phyloP scores from a whole-genome alignment of 257 asterid genomes.

The Ballota nigra region DNA sequence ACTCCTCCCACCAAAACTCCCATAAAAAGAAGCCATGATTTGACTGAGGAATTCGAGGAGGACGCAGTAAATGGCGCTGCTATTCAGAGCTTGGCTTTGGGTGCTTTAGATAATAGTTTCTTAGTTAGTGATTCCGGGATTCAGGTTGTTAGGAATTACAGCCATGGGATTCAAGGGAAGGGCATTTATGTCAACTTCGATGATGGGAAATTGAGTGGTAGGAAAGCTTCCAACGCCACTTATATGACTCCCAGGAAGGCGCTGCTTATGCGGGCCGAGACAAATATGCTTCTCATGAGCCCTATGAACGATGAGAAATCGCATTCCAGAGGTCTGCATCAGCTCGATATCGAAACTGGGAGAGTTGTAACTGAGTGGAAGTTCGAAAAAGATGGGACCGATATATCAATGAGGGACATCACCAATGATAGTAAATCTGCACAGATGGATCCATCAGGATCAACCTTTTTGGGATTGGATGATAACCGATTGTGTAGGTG shows the following conservation, averaged over 20 bases:
- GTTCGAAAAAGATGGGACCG: constrained; percentile 94
- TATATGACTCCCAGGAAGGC: constrained; percentile 81
- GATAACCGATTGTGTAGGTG: constrained; percentile 89
- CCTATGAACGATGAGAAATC: constrained; percentile 59
- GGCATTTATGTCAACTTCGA: constrained; percentile 79
- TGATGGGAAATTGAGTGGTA: constrained; percentile 43
- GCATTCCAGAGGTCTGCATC: constrained; percentile 82
- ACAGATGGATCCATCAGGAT: constrained; percentile 92
- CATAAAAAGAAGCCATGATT: constrained; percentile 40
- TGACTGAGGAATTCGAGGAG: constrained; percentile 87
- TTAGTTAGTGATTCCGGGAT: constrained; percentile 80
- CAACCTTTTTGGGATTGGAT: constrained; percentile 94
- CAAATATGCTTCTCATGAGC: constrained; percentile 97
- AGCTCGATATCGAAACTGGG: constrained; percentile 89
- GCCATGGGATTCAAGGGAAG: constrained; percentile 90
- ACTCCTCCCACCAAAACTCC: constrained; percentile 65
- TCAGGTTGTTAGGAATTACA: constrained; percentile 82
- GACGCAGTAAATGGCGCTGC: constrained; percentile 60
- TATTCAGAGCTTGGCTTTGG: constrained; percentile 88
- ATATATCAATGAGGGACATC: constrained; percentile 87
- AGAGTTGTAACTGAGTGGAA: constrained; percentile 87
- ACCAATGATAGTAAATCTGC: constrained; percentile 87
- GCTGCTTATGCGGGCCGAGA: constrained; percentile 83
- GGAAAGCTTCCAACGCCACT: constrained; percentile 27
- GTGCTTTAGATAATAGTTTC: constrained; percentile 93